Evolutionary conservation across 768 basidiomycete species (phyloP), one percentile per base, ranked within the genome.

Genomic region (Solioccasus polychromus): DNA sequence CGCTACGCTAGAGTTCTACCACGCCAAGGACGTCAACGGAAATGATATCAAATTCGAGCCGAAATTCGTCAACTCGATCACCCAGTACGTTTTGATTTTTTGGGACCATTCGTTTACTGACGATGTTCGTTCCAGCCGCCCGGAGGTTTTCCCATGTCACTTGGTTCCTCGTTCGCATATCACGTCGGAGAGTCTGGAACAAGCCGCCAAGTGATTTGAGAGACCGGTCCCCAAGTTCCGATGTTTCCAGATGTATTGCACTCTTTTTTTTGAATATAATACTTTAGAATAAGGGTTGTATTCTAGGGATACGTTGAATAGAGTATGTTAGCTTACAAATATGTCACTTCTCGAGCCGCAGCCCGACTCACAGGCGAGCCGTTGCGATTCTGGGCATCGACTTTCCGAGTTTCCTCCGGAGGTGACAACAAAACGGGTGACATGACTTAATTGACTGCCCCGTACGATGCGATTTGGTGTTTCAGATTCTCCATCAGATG

Each of bases 121-220:
- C n/a, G n/a, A n/a, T 31, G 14, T 18, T 40, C 14, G 23, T 17
- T 17, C n/a, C 18, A 50, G 43, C 17, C 30, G 18, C 34, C 48
- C 48, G 5, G 29, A 35, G 12, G 15, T 2, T 19, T 45, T 50
- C 42, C 37, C 38, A n/a, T 50, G 38, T 35, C 12, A 8, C 26
- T 24, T 50, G n/a, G 20, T 44, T 22, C 31, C 38, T 39, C 48
- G 44, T 18, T n/a, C 43, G 9, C 36, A 39, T 23, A 23, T 48
- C 20, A 40, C 24, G 18, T 19, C 32, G 45, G 31, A 34, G 10
- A 14, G 8, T 15, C 25, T 44, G 6, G 24, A 35, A 28, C 42
- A 29, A 20, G 20, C 25, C 12, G 18, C 17, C 14, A 25, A 39
- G 18, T 10, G 18, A 29, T 39, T n/a, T 35, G n/a, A 31, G 3